Evolutionary conservation across 139 green algal species (phyloP), one percentile per base, ranked within the genome.

Genomic region (Coccomyxa sp.): DNA sequence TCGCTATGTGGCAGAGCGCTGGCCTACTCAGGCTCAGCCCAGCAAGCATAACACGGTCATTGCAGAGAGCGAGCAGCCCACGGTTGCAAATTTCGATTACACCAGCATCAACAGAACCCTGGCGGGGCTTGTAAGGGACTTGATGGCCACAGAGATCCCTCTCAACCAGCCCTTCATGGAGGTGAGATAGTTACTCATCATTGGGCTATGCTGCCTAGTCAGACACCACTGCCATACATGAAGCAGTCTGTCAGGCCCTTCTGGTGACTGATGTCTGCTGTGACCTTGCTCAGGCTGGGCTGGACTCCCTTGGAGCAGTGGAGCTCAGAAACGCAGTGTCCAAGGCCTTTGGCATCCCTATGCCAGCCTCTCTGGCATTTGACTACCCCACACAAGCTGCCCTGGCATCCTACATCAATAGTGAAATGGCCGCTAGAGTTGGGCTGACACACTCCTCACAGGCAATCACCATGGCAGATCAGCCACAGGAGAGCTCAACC

Each of bases 331-430:
- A 95, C 81, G 83, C 78, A 7, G 84, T 97, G 39, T 79, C 70
- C 35, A 9, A 31, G 34, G 9, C 7, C 2, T 78, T 84, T 36
- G 54, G 74, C 6, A 7, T 81, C 18, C 79, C 79, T 4, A 74
- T 91, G 70, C 92, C 94, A 7, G 78, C 78, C 38, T 97, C 93
- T 0, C 82, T 96, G 69, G 82, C 95, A 31, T 96, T 96, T 83
- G 94, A 97, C 82, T 96, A 95, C 88, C 94, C 94, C 39, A 88
- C 88, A 0, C n/a, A 85, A 0, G 71, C 79, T 4, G 89, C 87
- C 29, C 80, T 94, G 39, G 39, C 55, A 0, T 41, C 40, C 31
- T 77, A 81, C n/a, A 37, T 73, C n/a, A n/a, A n/a, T n/a, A n/a
- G n/a, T n/a, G n/a, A n/a, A n/a, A n/a, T n/a, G n/a, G n/a, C n/a